These are phyloP conservation scores for Fraxinus latifolia DNA, from an alignment of 305 asterid species.

Conservation along the genomic window DNA sequence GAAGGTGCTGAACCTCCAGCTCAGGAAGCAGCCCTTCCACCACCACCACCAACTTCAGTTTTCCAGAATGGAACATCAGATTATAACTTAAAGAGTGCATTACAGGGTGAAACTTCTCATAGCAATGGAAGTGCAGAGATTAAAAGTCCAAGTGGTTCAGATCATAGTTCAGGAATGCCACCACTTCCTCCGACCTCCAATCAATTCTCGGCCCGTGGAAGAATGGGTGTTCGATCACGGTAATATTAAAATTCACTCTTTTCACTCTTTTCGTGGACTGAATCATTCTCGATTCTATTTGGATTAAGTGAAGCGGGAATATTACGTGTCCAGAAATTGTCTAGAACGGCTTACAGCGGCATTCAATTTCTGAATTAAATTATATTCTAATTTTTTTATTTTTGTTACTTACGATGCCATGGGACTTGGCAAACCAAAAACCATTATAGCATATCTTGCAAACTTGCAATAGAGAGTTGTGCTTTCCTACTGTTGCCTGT, in stretches of 20 bases:
- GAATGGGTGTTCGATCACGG: conserved; percentile 85
- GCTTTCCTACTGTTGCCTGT: conserved; percentile 15
- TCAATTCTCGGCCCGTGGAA: conserved; percentile 84
- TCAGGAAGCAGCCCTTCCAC: conserved; percentile 69
- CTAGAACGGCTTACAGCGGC: neutral
- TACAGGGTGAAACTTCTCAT: conserved; percentile 54
- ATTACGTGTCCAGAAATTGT: neutral
- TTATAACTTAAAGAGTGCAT: conserved; percentile 61
- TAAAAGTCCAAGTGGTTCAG: conserved; percentile 50
- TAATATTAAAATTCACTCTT: conserved; percentile 25
- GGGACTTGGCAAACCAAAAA: neutral
- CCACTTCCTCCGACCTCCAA: conserved; percentile 92
- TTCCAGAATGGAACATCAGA: conserved; percentile 76
- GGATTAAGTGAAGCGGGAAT: neutral
- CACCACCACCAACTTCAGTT: conserved; percentile 69
- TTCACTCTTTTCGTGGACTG: neutral
- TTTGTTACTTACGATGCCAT: neutral
- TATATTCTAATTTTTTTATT: neutral
- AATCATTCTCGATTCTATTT: neutral
- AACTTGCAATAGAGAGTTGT: neutral
- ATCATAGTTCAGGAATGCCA: conserved; percentile 75
- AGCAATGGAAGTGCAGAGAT: conserved; percentile 59
- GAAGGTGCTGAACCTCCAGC: conserved; percentile 80
- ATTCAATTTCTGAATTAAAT: neutral
- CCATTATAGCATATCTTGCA: neutral